Conservation (phyloP, 2,329 filamentous ascomycete species). For the Calonectria honghensis region DNA sequence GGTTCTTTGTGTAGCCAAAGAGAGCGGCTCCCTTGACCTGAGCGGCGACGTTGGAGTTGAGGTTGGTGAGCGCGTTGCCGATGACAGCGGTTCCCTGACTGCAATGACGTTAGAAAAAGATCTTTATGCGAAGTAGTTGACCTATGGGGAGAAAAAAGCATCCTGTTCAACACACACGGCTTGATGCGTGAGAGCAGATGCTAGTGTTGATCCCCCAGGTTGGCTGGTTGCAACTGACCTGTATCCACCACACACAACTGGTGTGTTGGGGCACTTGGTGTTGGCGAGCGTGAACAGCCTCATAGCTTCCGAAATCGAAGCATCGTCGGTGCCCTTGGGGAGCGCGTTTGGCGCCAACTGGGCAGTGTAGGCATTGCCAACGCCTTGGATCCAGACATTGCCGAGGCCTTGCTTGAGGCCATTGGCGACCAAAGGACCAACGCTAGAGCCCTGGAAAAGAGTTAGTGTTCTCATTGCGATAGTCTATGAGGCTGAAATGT, state of each 20-base stretch:
- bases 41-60: constrained; percentile 55
- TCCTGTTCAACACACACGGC: not conserved
- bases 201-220: not conserved
- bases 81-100: constrained; percentile 67
- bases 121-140: constrained; percentile 40
- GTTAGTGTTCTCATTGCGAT: too few relatives aligned
- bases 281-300: constrained; percentile 63
- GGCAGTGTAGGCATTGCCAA: constrained; percentile 63
- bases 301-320: constrained; percentile 64
- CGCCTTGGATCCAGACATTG: constrained; percentile 65
- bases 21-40: constrained; percentile 62
- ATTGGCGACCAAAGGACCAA: constrained; percentile 56
- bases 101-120: constrained; percentile 63
- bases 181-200: not conserved
- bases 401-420: constrained; percentile 56
- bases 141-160: not conserved
- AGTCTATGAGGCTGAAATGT: too few relatives aligned
- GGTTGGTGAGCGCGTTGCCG: constrained; percentile 61
- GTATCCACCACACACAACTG: constrained; percentile 65
- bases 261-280: constrained; percentile 65
- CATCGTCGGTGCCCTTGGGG: constrained; percentile 60
- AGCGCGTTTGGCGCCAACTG: constrained; percentile 60
- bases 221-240: constrained; percentile 42
- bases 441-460: constrained; percentile 39
- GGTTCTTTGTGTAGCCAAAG: constrained; percentile 66